phyloP scores from a whole-genome alignment of 345 rosid genomes.

The Raphanus raphanistrum region DNA sequence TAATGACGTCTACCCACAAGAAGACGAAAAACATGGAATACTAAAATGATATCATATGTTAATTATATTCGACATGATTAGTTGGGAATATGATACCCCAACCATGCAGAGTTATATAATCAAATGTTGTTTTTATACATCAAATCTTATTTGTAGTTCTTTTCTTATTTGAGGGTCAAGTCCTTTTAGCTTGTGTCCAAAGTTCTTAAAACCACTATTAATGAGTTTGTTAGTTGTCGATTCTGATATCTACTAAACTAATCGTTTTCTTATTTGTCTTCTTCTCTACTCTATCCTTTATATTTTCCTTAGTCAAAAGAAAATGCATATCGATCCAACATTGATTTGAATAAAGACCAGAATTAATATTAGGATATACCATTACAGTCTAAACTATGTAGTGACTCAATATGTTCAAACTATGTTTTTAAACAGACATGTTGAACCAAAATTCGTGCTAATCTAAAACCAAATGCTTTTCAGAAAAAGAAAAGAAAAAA shows the following conservation, averaged over 20 bases:
- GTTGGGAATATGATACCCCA: slow-evolving; percentile 41
- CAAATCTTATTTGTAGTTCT: slow-evolving; percentile 20
- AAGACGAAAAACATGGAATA: slow-evolving; percentile 13
- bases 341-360: background rate
- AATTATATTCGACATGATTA: slow-evolving; percentile 33
- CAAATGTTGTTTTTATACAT: slow-evolving; percentile 12
- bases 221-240: slow-evolving; percentile 35
- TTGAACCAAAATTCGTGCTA: background rate
- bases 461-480: slow-evolving; percentile 16
- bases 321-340: slow-evolving; percentile 1
- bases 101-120: slow-evolving; percentile 23
- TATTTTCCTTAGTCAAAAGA: background rate
- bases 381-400: background rate
- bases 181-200: slow-evolving; percentile 38
- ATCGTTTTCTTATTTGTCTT: slow-evolving; percentile 35
- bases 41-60: slow-evolving; percentile 15
- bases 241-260: slow-evolving; percentile 30
- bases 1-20: slow-evolving; percentile 12
- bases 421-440: background rate
- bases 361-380: background rate
- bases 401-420: slow-evolving; percentile 6
- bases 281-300: slow-evolving; percentile 6
- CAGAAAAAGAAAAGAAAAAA: background rate
- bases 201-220: slow-evolving; percentile 33
- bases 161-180: slow-evolving; percentile 10